Conservation (phyloP, 2,329 filamentous ascomycete species). For the Fonsecaea multimorphosa region DNA sequence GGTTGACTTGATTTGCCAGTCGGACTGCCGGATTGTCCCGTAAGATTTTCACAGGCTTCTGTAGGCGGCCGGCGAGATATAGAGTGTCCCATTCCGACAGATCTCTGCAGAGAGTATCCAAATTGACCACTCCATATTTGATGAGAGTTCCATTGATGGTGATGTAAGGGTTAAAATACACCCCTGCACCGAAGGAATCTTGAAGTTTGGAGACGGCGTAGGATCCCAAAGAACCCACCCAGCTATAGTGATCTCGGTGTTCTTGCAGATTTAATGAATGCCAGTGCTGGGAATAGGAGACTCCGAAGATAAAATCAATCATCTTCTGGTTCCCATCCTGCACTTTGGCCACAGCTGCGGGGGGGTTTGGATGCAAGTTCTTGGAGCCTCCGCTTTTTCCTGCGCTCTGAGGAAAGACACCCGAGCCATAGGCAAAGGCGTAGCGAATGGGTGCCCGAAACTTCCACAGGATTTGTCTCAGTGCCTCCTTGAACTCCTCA, state of each 20-base stretch:
- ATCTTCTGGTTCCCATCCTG: constrained; percentile 91
- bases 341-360: constrained; percentile 78
- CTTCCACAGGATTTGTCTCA: constrained; percentile 86
- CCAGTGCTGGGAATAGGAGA: constrained; percentile 94
- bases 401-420: constrained; percentile 82
- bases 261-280: constrained; percentile 90
- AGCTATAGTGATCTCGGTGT: constrained; percentile 91
- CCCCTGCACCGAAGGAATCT: constrained; percentile 85
- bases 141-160: constrained; percentile 94
- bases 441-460: constrained; percentile 94
- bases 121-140: constrained; percentile 96
- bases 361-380: constrained; percentile 77
- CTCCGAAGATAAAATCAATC: constrained; percentile 98
- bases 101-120: constrained; percentile 86
- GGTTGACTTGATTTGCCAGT: constrained; percentile 92
- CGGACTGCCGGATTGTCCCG: constrained; percentile 91
- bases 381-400: constrained; percentile 55
- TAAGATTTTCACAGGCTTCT: constrained; percentile 97
- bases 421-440: constrained; percentile 96
- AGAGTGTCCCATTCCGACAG: constrained; percentile 90
- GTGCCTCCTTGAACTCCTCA: constrained; percentile 88
- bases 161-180: constrained; percentile 97
- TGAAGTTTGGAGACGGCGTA: constrained; percentile 84
- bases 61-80: constrained; percentile 92
- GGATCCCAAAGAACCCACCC: constrained; percentile 80